phyloP scores from a whole-genome alignment of 2,329 filamentous ascomycete genomes.

The Huntiella omanensis region DNA sequence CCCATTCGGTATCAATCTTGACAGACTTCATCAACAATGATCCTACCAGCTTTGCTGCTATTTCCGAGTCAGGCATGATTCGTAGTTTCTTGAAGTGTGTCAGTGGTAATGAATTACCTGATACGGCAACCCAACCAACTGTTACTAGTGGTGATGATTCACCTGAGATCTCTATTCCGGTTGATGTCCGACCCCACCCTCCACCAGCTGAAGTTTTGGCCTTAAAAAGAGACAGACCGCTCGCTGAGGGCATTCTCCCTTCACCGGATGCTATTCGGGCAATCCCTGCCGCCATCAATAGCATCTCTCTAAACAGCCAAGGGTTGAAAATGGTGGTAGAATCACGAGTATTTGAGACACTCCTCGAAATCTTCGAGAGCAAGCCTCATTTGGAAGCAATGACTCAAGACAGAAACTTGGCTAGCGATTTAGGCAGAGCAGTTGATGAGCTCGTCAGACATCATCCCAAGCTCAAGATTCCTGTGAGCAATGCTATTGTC shows the following conservation, averaged over 20 bases:
- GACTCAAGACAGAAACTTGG: constrained; percentile 49
- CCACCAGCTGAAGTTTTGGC: constrained; percentile 32
- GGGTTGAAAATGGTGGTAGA: constrained; percentile 76
- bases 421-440: constrained; percentile 56
- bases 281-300: constrained; percentile 74
- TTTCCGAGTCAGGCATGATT: constrained; percentile 83
- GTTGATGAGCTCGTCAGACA: constrained; percentile 94
- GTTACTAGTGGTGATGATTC: background rate
- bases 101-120: constrained; percentile 32
- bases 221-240: constrained; percentile 22
- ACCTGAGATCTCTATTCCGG: constrained; percentile 12
- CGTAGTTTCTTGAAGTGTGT: constrained; percentile 71
- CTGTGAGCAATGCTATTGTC: constrained; percentile 69
- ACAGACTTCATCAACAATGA: constrained; percentile 98
- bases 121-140: constrained; percentile 7
- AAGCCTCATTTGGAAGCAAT: constrained; percentile 73
- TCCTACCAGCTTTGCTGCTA: constrained; percentile 88
- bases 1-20: constrained; percentile 74
- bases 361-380: constrained; percentile 93
- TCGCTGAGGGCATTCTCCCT: constrained; percentile 62
- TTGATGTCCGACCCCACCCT: constrained; percentile 29
- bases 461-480: constrained; percentile 63
- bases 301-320: constrained; percentile 76
- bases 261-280: constrained; percentile 74
- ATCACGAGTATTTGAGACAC: constrained; percentile 66